Percentiles rank a stretch among this genome's conserved stretches.
Conservation (phyloP, 2,329 filamentous ascomycete species). For the Fusarium penzigii region DNA sequence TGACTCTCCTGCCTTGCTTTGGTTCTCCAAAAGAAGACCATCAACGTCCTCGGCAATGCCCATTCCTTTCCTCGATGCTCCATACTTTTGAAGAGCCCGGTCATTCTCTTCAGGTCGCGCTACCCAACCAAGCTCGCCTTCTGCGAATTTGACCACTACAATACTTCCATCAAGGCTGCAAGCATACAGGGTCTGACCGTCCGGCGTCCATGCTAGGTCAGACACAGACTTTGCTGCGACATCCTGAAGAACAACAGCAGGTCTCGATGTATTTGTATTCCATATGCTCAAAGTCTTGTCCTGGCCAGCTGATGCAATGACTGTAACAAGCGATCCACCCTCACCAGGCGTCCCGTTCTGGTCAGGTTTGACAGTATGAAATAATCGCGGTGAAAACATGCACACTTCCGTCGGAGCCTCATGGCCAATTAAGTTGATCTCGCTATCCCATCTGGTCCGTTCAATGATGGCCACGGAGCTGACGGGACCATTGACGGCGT, state of each 20-base stretch:
- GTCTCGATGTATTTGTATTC: conserved; percentile 94
- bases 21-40: conserved; percentile 82
- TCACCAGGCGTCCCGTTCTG: conserved; percentile 51
- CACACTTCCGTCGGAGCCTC: conserved; percentile 97
- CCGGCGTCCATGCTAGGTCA: conserved; percentile 90
- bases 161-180: conserved; percentile 90
- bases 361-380: conserved; percentile 69
- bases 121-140: conserved; percentile 87
- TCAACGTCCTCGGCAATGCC: conserved; percentile 93
- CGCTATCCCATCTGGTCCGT: conserved; percentile 87
- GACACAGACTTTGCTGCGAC: conserved; percentile 89
- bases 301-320: conserved; percentile 94
- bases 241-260: conserved; percentile 87
- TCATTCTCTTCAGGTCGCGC: conserved; percentile 87
- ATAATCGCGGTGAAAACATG: conserved; percentile 91
- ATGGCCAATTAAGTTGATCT: conserved; percentile 96
- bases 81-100: conserved; percentile 89
- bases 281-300: conserved; percentile 96
- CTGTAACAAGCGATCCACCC: conserved; percentile 68
- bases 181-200: conserved; percentile 83
- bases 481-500: conserved; percentile 95
- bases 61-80: conserved; percentile 81
- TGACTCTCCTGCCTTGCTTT: conserved; percentile 87
- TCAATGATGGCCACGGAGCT: conserved; percentile 97
- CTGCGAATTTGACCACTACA: conserved; percentile 76